Evolutionary conservation across 1,284 basidiomycete genomes (phyloP).

Genomic region (Erythrobasidium hasegawianum): DNA sequence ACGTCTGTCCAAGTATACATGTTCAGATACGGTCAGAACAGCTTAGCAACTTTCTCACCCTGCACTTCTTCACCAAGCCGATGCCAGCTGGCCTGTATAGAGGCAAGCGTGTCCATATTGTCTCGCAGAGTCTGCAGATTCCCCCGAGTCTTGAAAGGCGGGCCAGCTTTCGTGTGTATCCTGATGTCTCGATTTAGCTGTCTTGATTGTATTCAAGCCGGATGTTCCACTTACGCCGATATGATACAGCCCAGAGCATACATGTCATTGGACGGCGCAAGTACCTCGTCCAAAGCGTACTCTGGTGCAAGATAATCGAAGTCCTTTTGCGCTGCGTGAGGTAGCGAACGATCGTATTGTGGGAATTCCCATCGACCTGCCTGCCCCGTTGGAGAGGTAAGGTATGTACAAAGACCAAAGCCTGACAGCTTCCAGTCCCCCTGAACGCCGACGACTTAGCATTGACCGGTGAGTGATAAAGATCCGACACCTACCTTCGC

Average conservation of each 20-base stretch:
- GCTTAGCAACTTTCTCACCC: conserved; percentile 36
- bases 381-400: conserved; percentile 66
- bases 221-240: conserved; percentile 50
- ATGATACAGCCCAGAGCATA: conserved; percentile 89
- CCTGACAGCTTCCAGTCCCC: conserved; percentile 98
- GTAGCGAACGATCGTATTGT: conserved; percentile 74
- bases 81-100: conserved; percentile 46
- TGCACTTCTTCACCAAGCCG: conserved; percentile 45
- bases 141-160: conserved; percentile 85
- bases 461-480: too few relatives aligned
- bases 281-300: conserved; percentile 83
- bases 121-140: conserved; percentile 73
- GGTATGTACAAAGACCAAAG: conserved; percentile 76
- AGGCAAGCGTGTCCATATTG: conserved; percentile 64
- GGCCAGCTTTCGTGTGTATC: conserved; percentile 81
- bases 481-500: conserved; percentile 61
- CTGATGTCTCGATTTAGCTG: too few relatives aligned
- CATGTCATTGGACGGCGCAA: conserved; percentile 85
- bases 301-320: conserved; percentile 97
- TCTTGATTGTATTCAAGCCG: too few relatives aligned
- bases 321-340: conserved; percentile 79
- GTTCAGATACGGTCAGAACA: too few relatives aligned
- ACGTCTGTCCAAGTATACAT: too few relatives aligned
- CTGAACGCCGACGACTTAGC: too few relatives aligned
- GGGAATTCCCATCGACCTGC: conserved; percentile 82